Evolutionary conservation across 1,284 basidiomycete genomes (phyloP), one percentile per base, ranked within the genome.

Genomic region (Boletus semigastroideus): DNA sequence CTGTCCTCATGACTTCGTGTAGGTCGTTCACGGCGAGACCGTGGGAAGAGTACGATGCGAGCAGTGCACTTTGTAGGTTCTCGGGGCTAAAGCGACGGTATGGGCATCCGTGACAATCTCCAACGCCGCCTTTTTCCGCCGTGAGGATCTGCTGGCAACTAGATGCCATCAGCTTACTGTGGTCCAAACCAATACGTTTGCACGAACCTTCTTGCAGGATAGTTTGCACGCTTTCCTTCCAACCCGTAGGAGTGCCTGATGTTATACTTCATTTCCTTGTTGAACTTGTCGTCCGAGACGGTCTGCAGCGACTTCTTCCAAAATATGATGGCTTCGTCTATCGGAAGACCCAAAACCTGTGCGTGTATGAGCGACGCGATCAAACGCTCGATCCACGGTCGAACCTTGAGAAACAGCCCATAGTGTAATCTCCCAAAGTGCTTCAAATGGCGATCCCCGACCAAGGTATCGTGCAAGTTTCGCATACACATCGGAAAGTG

Each of bases 401-500:
- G 49, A 55, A 89, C 94, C 83, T 99, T 99, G 61, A 99, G 76
- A 77, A 99, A 99, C 34, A 99, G 73, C 3, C 91, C 93, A 68
- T 98, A 94, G 64, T 98, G 91, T 64, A 98, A 71, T 27, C 97
- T 80, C 13, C 91, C 95, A 67, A 87, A 92, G 70, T 99, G 95
- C 68, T 96, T 95, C 60, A 99, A 74, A 67, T 98, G 96, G 47
- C 85, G 83, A 65, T 94, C 90, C 58, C 80, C 76, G 57, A 83
- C 80, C 56, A 98, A 73, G 50, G 77, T 84, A 51, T 90, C 85
- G 66, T 98, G 94, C 49, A 98, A 74, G 63, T 90, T 87, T 49
- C 92, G 86, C 95, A 98, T 98, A 72, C 97, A 99, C 59, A 94
- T 76, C 1, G 97, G 97, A 78, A 94, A 98, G 68, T 98, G 94